Conservation (phyloP, 345 rosid species). For the Lumnitzera racemosa region DNA sequence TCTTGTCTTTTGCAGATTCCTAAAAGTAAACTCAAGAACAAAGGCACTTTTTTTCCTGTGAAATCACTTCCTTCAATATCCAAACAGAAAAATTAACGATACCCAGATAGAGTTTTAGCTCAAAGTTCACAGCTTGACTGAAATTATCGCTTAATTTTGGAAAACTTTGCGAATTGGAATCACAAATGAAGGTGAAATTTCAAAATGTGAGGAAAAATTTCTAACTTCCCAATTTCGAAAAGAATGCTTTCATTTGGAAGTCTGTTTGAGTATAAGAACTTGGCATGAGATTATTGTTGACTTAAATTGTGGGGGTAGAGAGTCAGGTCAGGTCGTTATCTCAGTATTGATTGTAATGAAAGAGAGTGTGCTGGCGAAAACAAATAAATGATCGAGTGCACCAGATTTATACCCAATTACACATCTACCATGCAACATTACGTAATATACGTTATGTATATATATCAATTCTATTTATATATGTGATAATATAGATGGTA, state of each 20-base stretch:
- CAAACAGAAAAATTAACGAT: background rate
- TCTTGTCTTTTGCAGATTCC: no score
- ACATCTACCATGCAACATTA: no score
- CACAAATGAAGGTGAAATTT: no score
- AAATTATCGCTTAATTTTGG: background rate
- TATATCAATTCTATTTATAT: no score
- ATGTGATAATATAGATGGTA: no score
- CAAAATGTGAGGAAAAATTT: no score
- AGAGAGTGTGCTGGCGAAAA: background rate
- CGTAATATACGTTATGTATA: no score
- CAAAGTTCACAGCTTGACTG: background rate
- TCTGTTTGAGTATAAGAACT: background rate
- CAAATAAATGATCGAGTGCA: background rate
- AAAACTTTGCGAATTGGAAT: background rate
- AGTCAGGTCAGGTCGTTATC: background rate
- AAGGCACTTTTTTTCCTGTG: no score
- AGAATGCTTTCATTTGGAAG: no score
- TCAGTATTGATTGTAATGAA: background rate
- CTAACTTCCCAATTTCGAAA: no score
- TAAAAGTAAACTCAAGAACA: no score
- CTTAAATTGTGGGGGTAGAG: background rate
- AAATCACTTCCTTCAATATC: no score
- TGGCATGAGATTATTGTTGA: background rate
- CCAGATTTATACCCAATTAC: background rate
- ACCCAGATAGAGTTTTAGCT: background rate